Evolutionary conservation across 2,329 filamentous ascomycete species (phyloP), one percentile per base, ranked within the genome.

Genomic region (Penicillium sp.): DNA sequence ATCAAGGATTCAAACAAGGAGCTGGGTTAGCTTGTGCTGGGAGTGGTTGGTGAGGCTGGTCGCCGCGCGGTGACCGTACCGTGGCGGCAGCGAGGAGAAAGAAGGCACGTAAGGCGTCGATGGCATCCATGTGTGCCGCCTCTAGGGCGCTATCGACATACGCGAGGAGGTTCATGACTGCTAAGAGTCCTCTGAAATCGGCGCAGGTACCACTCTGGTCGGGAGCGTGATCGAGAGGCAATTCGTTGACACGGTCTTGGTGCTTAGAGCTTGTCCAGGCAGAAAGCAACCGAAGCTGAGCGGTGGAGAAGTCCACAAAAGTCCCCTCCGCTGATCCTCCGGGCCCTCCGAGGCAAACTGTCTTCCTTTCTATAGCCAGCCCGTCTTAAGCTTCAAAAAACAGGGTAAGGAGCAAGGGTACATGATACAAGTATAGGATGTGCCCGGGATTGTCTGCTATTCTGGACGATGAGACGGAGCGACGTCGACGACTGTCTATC

Each of bases 31-130:
- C 49, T 52, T 39, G 11, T 52, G 35, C 15, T 52, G 49, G n/a
- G 34, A 25, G 35, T 50, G 48, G 11, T 38, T 50, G 31, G 11
- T 50, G 35, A 50, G 48, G 48, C 48, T 39, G 35, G 38, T 20
- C 22, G 51, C 51, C 20, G 38, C 37, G 37, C 28, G 25, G 22
- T 53, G 37, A 25, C 51, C 51, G 64, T 76, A 79, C 76, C 66
- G 72, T 75, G 62, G 70, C 74, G 54, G 75, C 70, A 62, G 75
- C 67, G 50, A 75, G 63, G 57, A 78, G 55, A 58, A 76, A 79
- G 65, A 76, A 76, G 37, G 66, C 61, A 64, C 76, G 74, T 49
- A 78, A 61, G 38, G 67, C 59, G 54, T 75, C 73, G n/a, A 74
- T 62, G 8, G 68, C 67, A 58, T 76, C 73, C 69, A 75, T 70